Base-by-base conservation (phyloP, 1,139 yeast genomes). In the Yamadazyma oceani region DNA sequence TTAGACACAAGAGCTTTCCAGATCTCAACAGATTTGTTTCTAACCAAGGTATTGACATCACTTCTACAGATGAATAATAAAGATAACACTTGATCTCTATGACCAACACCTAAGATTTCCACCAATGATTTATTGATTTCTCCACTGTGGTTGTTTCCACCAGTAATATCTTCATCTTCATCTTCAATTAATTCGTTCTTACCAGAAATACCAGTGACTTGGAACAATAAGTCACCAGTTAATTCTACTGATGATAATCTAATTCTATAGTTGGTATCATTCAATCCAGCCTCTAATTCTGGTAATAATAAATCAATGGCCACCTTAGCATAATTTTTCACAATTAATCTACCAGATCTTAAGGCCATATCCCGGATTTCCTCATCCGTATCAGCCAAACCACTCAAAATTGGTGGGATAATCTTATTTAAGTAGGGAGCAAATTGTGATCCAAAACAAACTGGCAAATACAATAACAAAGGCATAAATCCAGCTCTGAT, bases 1-100 rank as follows among this genome's bases (percentile, higher is more conserved):
- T 92, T 92, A 39, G 95, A 85, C 39, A 94, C 97, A 60, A 94
- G 73, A 0, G 96, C 89, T 66, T 90, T 90, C 99, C 99, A 94
- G 37, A 94, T 90, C 53, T 92, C 97, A 45, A 88, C 80, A n/a
- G 97, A 82, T 30, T 95, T 87, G 49, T 80, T 80, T 54, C 98
- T 82, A 22, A 94, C 98, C 54, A 83, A 74, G 51, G 88, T 88
- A 33, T 94, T 80, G 34, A 82, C 79, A 69, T 94, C 99, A 23
- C 95, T 85, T 60, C 98, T 89, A 62, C 97, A 89, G 34, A 94
- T 82, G 60, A 90, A 94, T 49, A 94, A 70, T 17, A 89, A 73
- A 1, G 97, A 79, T 54, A 94, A 69, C 31, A 94, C 78, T 45
- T 89, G 80, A 57, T 89, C 95, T 58, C 97, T 85, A 55, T 96